Percentiles rank a stretch among this genome's conserved stretches.
Conservation (phyloP, 2,329 filamentous ascomycete genomes). For the Scedosporium dehoogii region DNA sequence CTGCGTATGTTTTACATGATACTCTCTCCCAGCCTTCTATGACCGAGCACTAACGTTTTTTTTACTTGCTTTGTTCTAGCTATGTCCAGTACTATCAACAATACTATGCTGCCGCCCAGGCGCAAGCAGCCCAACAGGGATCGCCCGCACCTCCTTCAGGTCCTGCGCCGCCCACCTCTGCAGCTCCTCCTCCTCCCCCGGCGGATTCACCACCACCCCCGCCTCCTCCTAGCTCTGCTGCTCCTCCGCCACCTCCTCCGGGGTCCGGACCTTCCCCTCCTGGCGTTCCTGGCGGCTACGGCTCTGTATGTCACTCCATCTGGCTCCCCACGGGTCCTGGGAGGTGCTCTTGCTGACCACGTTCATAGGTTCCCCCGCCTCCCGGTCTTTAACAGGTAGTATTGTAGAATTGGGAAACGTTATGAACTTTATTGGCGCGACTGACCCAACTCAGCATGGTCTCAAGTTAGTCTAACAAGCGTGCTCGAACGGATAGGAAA, state of each 20-base stretch:
- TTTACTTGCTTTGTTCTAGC: constrained; percentile 18
- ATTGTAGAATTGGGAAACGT: not conserved
- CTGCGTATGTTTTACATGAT: constrained; percentile 42
- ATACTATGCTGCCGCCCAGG: constrained; percentile 45
- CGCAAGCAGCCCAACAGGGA: constrained; percentile 37
- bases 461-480: not conserved
- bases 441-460: not conserved
- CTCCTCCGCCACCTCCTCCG: not conserved
- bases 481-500: not conserved
- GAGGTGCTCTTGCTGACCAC: constrained; percentile 11
- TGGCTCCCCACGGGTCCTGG: too few species aligned
- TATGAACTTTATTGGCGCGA: not conserved
- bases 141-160: constrained; percentile 27
- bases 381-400: constrained; percentile 32
- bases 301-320: constrained; percentile 50
- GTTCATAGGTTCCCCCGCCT: constrained; percentile 40
- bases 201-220: constrained; percentile 54
- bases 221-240: constrained; percentile 36
- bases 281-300: constrained; percentile 48
- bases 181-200: constrained; percentile 49
- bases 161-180: constrained; percentile 23
- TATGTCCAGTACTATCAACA: constrained; percentile 67
- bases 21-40: not conserved
- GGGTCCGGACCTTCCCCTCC: constrained; percentile 42
- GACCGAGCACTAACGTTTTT: constrained; percentile 13